phyloP scores from a whole-genome alignment of 345 rosid species.

The Citrus mangshanensis region DNA sequence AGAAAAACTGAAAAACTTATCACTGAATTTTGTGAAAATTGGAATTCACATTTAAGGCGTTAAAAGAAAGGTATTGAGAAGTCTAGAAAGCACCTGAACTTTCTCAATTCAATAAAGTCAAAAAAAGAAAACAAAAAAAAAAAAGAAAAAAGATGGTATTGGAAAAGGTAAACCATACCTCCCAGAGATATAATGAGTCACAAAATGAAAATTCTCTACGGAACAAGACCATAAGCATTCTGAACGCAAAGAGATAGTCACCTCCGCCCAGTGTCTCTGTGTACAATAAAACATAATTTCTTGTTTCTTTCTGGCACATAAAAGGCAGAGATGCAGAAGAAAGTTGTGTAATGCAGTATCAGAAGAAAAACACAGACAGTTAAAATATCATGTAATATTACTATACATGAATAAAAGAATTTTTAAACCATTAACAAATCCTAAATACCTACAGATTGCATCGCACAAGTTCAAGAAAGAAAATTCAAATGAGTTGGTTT shows the following conservation, averaged over 20 bases:
- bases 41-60: not conserved
- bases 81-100: not conserved
- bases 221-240: constrained; percentile 97
- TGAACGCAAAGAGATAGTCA: constrained; percentile 89
- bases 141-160: not conserved
- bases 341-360: not conserved
- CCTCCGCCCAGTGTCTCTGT: constrained; percentile 96
- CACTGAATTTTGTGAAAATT: not conserved
- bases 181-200: constrained; percentile 97
- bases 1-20: not conserved
- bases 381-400: not conserved
- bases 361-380: not conserved
- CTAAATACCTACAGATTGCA: not conserved
- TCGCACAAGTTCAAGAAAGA: not conserved
- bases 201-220: constrained; percentile 95
- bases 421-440: not conserved
- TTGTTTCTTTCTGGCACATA: not conserved
- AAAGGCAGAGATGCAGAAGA: constrained; percentile 8
- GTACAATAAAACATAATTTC: constrained; percentile 6
- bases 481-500: not conserved
- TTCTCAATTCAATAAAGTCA: not conserved
- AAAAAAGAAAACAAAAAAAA: not conserved
- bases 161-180: constrained; percentile 47
- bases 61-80: not conserved
- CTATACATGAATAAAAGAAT: not conserved